Evolutionary conservation across 768 basidiomycete species (phyloP), one percentile per base, ranked within the genome.

Genomic region (Russula brevipes): DNA sequence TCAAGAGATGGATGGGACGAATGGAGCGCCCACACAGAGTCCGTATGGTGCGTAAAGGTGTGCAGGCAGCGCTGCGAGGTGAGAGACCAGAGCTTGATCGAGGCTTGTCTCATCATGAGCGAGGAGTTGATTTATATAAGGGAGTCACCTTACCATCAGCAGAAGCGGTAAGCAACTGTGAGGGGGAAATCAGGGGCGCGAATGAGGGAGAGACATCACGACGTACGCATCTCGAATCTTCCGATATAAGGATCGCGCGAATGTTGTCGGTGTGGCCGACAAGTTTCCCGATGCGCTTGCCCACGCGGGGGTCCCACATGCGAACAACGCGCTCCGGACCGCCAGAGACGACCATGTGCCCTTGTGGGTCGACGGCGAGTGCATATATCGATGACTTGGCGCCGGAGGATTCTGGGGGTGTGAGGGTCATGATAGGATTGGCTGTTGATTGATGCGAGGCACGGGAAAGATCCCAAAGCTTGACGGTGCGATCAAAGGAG

Each of bases 191-290:
- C 19, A 51, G 46, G 24, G 54, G 33, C 8, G n/a, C 1, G 69
- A 66, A 52, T 66, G 59, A 5, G 55, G 51, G 44, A 57, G 45
- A 51, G 12, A 60, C 50, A 39, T 44, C 16, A 56, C 49, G 2
- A 78, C 92, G 74, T 71, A 95, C 92, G 74, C 93, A 94, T 84
- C 84, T 83, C 30, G 91, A 86, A 73, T 98, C 95, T 35, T 94
- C 93, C 5, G 91, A 91, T 1, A 98, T 80, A 24, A 95, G 74
- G 49, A 98, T 88, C 4, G 92, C 85, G 9, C 96, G 82, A 63
- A 99, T 94, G 69, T 98, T 98, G 74, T 99, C 97, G 0, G 96
- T 96, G 72, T 99, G 96, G 0, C 96, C 96, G 7, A 98, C 92
- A 0, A 98, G 81, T 70, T 97, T 93, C 11, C 87, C 85, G 72